Base-by-base conservation (phyloP, 2,329 filamentous ascomycete genomes). In the Sarocladium brachiariae region DNA sequence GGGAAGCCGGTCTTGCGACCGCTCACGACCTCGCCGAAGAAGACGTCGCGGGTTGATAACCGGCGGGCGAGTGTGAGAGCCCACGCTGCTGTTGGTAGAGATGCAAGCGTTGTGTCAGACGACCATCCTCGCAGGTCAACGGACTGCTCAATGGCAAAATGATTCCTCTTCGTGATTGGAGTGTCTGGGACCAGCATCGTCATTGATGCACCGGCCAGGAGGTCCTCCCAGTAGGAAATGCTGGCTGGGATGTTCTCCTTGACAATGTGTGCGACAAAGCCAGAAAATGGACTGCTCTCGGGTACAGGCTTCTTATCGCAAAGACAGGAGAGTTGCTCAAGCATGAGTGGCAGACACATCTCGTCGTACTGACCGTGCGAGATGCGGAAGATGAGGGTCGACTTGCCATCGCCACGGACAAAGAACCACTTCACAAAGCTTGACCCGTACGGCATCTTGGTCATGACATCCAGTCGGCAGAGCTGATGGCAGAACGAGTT, bases 301-400 rank as follows among this genome's bases (percentile, higher is more conserved):
- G 59, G 57, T 0, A 63, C 60, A 0, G 63, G 55, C 35, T 56
- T 54, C 50, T 53, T 53, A 38, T 61, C 51, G 53, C 67, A 67
- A 5, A 83, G 68, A 0, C 73, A 70, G 2, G 76, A 77, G 35
- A 86, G 74, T 58, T 84, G 80, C 16, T 71, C 72, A 52, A 86
- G 74, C 18, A 86, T 73, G n/a, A 74, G 67, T 0, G 81, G 77
- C 8, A 86, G 71, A 56, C 78, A 86, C 19, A 86, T 81, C 55
- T 83, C 83, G 55, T 87, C 83, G 59, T 86, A 86, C 56, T 86
- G 83, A 1, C 83, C 79, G 61, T 87, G 83, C 0, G 82, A 86
- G 51, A 87, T 75, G 51, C 83, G 77, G 61, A 84, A 74, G 52
- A 77, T 67, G 13, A 86, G 75, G 45, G 67, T 72, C 30, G 65